A percentile compares a stretch with the other conserved stretches of the same genome.
Conservation (phyloP, 2,329 filamentous ascomycete genomes). For the Helminthosporium solani region DNA sequence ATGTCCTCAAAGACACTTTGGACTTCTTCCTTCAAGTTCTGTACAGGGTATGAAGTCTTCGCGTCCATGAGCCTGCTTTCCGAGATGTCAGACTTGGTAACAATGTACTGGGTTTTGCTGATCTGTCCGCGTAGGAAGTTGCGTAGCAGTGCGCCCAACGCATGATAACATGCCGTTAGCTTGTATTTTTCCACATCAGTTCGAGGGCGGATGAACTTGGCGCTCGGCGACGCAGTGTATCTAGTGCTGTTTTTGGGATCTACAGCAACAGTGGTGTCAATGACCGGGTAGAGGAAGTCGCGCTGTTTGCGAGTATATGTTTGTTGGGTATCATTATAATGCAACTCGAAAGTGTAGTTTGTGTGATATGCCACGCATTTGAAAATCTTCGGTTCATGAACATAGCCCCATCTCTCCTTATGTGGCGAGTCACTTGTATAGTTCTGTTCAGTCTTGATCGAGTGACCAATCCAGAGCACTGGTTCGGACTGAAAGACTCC, state of each 20-base stretch:
- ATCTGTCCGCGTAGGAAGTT: conserved; percentile 40
- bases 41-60: conserved; percentile 28
- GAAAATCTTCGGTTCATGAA: conserved; percentile 38
- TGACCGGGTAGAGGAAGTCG: conserved; percentile 30
- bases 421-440: conserved; percentile 26
- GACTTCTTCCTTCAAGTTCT: conserved; percentile 28
- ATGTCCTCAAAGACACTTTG: conserved; percentile 42
- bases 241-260: conserved; percentile 13
- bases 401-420: conserved; percentile 30
- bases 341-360: conserved; percentile 39
- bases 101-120: conserved; percentile 21
- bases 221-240: conserved; percentile 17
- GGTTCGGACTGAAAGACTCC: conserved; percentile 40
- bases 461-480: conserved; percentile 40
- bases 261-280: conserved; percentile 30
- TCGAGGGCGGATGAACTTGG: conserved; percentile 28
- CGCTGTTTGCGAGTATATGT: conserved; percentile 22
- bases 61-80: conserved; percentile 37
- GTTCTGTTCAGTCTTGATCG: conserved; percentile 28
- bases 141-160: conserved; percentile 35
- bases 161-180: conserved; percentile 34
- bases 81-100: conserved; percentile 38
- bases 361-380: conserved; percentile 39
- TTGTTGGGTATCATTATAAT: conserved; percentile 29
- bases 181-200: conserved; percentile 31